Conservation (phyloP, 140 eudicot species). For the Oenanthe javanica region DNA sequence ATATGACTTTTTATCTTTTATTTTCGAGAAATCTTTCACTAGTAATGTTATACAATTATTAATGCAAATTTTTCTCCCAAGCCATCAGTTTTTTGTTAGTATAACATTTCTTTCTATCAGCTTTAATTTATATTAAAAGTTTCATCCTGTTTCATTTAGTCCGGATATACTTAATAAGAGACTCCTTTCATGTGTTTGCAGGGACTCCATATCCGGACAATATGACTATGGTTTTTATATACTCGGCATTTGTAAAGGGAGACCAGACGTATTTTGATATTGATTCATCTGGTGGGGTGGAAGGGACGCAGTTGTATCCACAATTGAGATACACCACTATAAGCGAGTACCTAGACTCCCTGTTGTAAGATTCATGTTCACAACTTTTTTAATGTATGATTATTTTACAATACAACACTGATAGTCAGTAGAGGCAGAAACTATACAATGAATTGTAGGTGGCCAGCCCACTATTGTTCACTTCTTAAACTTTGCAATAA, state of each 20-base stretch:
- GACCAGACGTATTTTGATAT: slow-evolving; percentile 67
- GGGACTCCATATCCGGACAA: slow-evolving; percentile 79
- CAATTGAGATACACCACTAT: slow-evolving; percentile 59
- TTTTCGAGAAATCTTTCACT: not conserved
- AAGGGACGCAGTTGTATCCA: slow-evolving; percentile 71
- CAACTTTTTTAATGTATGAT: not conserved
- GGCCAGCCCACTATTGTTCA: not conserved
- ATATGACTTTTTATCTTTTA: not conserved
- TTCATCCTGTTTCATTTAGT: not conserved
- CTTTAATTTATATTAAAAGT: not conserved
- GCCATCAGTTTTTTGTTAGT: too few species aligned
- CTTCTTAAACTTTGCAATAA: too few species aligned
- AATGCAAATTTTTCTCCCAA: not conserved
- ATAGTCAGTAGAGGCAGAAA: not conserved
- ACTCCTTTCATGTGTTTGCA: slow-evolving; percentile 13
- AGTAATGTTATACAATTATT: not conserved
- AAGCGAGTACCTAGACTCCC: slow-evolving; percentile 48
- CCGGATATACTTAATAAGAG: not conserved
- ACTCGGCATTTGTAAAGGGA: slow-evolving; percentile 77
- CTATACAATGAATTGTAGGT: not conserved
- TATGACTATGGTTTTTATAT: slow-evolving; percentile 70
- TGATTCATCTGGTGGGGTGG: slow-evolving; percentile 59
- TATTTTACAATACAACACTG: not conserved
- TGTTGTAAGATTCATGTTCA: slow-evolving; percentile 22
- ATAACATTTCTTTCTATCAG: not conserved